Evolutionary conservation across 805 yeast genomes (phyloP), one percentile per base, ranked within the genome.

Genomic region (Clavispora santaluciae): DNA sequence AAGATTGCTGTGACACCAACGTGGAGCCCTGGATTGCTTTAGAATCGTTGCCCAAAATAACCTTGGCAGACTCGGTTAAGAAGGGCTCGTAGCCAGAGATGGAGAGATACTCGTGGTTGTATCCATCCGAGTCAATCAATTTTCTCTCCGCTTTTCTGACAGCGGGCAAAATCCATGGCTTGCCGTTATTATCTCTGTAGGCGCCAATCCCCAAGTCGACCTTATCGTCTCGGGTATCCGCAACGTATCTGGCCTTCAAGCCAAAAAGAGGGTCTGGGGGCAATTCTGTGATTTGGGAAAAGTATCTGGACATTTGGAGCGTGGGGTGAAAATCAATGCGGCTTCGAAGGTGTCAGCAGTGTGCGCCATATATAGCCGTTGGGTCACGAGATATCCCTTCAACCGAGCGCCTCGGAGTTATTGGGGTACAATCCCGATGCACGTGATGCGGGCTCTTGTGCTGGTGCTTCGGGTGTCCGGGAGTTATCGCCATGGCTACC

Each of bases 241-340:
- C 70, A 18, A 61, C 55, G 56, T 66, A 79, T 58, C 91, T 72
- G 31, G 83, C 81, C 62, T 83, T 85, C 49, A 89, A 75, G 6
- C 85, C 93, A 54, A 89, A 90, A 40, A 89, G 74, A 6, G 96
- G 89, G 63, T 89, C 97, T 22, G 91, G 84, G 21, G 96, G 95
- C 45, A 84, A 66, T 53, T 74, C 77, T 37, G 72, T 73, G 49
- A 85, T 71, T 49, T 72, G 68, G 38, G 78, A 61, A 49, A 75
- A 75, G 48, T 59, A 62, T 25, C 54, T 51, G 6, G 70, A 57
- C 71, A 68, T 67, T n/a, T 6, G 29, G 13, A 13, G 26, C 12
- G 12, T 16, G 13, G 8, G 31, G 20, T 28, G n/a, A 28, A 28
- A 28, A 16, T 16, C 16, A 6, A 24, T 20, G 24, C 12, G 24